These are phyloP conservation scores for Tuber melanosporum DNA, from an alignment of 495 filamentous ascomycete species.

Conservation along the genomic window DNA sequence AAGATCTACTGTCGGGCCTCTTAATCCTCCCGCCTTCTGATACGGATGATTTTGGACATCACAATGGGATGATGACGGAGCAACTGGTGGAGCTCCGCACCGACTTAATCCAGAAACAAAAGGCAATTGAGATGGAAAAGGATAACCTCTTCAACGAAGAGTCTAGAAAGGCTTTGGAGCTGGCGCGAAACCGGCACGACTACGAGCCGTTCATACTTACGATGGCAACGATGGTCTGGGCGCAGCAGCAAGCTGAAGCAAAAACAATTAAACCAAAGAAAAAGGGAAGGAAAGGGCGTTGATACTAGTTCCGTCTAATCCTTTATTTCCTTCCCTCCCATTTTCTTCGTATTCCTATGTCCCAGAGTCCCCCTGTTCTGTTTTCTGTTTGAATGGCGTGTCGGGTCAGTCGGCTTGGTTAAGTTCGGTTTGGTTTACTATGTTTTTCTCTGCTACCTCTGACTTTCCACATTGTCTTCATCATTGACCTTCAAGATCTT, in stretches of 20 bases:
- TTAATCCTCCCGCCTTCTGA: slow-evolving; percentile 16
- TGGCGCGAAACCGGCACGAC: slow-evolving; percentile 37
- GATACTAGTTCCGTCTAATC: neutral
- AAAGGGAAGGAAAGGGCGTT: neutral
- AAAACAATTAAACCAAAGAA: neutral
- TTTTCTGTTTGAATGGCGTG: neutral
- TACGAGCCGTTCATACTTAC: slow-evolving; percentile 39
- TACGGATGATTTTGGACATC: slow-evolving; percentile 8
- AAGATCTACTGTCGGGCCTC: slow-evolving; percentile 7
- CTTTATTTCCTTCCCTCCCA: neutral
- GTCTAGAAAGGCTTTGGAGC: slow-evolving; percentile 14
- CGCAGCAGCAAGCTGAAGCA: slow-evolving; percentile 11
- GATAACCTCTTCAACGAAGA: slow-evolving; percentile 19
- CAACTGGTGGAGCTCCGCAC: slow-evolving; percentile 19
- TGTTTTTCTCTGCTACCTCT: neutral
- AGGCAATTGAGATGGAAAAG: slow-evolving; percentile 21
- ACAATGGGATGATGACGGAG: slow-evolving; percentile 14
- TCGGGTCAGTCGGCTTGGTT: neutral
- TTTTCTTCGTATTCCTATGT: neutral
- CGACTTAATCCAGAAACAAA: slow-evolving; percentile 25
- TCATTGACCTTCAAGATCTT: neutral
- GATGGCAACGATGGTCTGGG: slow-evolving; percentile 19
- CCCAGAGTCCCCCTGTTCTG: neutral
- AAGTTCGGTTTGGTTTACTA: neutral
- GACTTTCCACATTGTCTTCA: neutral